These are phyloP conservation scores for Xylaria bambusicola DNA, from an alignment of 495 filamentous ascomycete species.

Conservation along the genomic window DNA sequence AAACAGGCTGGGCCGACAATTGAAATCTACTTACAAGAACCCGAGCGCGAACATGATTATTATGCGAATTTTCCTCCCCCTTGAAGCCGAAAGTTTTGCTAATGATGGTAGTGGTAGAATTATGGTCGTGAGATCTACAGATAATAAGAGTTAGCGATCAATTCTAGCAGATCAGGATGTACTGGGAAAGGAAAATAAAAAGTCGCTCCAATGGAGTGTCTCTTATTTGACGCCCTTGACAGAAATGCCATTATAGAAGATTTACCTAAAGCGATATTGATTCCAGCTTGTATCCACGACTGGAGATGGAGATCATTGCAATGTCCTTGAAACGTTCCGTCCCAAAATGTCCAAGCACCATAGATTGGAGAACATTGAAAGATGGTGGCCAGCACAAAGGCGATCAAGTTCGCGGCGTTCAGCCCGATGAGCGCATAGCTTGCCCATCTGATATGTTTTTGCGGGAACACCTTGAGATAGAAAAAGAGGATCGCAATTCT, in stretches of 20 bases:
- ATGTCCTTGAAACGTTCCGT: conserved; percentile 34
- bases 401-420: conserved; percentile 31
- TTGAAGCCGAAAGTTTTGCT: conserved; percentile 32
- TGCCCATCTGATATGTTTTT: conserved; percentile 39
- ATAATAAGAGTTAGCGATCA: background rate
- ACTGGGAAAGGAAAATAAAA: background rate
- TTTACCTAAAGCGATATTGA: conserved; percentile 36
- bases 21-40: conserved; percentile 30
- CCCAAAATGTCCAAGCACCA: conserved; percentile 41
- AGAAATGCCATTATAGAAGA: too few species aligned
- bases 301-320: conserved; percentile 42
- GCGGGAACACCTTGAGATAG: conserved; percentile 54
- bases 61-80: conserved; percentile 39
- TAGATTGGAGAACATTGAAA: conserved; percentile 46
- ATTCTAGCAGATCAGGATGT: background rate
- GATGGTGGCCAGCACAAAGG: conserved; percentile 38
- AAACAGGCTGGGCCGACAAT: too few species aligned
- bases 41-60: conserved; percentile 49
- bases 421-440: conserved; percentile 39
- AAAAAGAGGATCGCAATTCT: conserved; percentile 55
- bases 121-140: conserved; percentile 41
- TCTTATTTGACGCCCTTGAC: background rate
- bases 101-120: conserved; percentile 42
- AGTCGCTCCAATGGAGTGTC: background rate
- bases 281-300: conserved; percentile 34